Conservation (phyloP, 2,329 filamentous ascomycete genomes). For the Trichoderma cornu-damae region DNA sequence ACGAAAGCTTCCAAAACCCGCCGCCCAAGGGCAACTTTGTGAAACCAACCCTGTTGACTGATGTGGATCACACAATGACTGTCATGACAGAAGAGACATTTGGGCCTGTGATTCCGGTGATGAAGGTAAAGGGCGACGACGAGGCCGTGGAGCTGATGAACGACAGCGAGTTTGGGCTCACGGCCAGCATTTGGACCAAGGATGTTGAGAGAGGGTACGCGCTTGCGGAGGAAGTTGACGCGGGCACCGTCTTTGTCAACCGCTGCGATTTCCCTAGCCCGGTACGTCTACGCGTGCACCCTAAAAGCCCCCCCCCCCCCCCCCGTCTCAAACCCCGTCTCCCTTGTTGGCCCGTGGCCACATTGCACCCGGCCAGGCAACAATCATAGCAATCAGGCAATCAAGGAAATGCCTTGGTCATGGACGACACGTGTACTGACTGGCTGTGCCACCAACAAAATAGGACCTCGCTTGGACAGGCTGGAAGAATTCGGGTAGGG, state of each 20-base stretch:
- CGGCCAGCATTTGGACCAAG: conserved; percentile 96
- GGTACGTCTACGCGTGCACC: conserved; percentile 49
- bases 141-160: conserved; percentile 88
- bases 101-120: conserved; percentile 83
- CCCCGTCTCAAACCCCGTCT: no score
- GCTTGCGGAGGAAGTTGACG: conserved; percentile 75
- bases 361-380: neutral
- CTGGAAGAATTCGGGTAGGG: conserved; percentile 95
- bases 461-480: conserved; percentile 94
- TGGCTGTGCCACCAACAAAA: conserved; percentile 17
- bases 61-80: conserved; percentile 74
- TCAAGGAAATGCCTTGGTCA: neutral
- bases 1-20: conserved; percentile 66
- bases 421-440: conserved; percentile 20
- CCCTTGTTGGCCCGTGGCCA: conserved; percentile 1
- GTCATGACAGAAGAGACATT: conserved; percentile 96
- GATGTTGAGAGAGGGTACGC: conserved; percentile 70
- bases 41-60: conserved; percentile 73
- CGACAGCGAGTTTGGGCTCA: conserved; percentile 88
- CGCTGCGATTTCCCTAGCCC: conserved; percentile 87
- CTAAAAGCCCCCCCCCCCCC: neutral
- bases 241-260: conserved; percentile 94
- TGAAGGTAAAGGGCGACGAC: conserved; percentile 74
- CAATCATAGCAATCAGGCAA: neutral
- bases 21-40: conserved; percentile 83